These are phyloP conservation scores for Phytomonas sp. DNA, from an alignment of 208 protist species.

Conservation along the genomic window DNA sequence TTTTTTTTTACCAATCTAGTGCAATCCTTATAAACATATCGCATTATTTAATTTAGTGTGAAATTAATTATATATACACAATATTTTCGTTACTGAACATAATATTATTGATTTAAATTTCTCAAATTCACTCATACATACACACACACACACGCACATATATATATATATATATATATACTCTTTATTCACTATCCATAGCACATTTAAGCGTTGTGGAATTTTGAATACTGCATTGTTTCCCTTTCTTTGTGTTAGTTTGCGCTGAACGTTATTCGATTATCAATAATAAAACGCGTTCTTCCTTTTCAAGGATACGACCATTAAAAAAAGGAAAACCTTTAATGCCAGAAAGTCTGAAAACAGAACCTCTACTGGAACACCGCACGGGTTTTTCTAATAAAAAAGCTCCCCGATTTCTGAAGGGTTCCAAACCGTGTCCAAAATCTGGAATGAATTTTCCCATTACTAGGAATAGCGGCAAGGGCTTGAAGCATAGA, in stretches of 20 bases:
- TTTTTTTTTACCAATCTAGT: conserved; percentile 3
- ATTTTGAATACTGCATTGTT: not conserved
- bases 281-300: conserved; percentile 2
- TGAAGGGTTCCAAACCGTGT: not conserved
- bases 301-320: conserved; percentile 4
- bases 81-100: conserved; percentile 4
- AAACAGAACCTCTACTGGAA: not conserved
- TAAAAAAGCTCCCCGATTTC: not conserved
- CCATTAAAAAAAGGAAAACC: not conserved
- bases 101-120: conserved; percentile 6
- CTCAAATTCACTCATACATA: not conserved
- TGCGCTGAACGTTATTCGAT: conserved; percentile 3
- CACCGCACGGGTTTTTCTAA: not conserved
- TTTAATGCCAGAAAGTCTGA: conserved; percentile 5
- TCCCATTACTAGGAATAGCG: not conserved
- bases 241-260: conserved; percentile 12
- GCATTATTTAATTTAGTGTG: conserved; percentile 4
- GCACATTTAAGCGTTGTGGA: not conserved
- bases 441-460: not conserved
- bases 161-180: conserved; percentile 16
- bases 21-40: conserved; percentile 7
- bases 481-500: not conserved
- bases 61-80: conserved; percentile 8
- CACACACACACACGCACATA: conserved; percentile 8
- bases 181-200: conserved; percentile 11